phyloP scores from a whole-genome alignment of 2,329 filamentous ascomycete species.

The Pezicula rhizophila region DNA sequence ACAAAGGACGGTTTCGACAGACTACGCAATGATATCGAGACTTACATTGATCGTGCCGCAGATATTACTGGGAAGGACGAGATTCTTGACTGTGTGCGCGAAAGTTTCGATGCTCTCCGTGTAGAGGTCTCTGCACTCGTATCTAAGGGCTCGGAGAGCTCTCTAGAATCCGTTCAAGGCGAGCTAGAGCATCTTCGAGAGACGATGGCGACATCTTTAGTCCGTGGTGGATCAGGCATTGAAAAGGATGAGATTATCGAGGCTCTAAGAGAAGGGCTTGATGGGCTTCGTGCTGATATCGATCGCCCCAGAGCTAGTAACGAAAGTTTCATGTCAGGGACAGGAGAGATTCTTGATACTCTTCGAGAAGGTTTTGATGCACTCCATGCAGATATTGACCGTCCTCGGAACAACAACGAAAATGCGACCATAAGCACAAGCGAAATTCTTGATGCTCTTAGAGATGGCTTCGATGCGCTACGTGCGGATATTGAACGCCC shows the following conservation, averaged over 20 bases:
- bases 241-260: slow-evolving; percentile 64
- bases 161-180: slow-evolving; percentile 46
- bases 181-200: slow-evolving; percentile 58
- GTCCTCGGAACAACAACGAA: slow-evolving; percentile 18
- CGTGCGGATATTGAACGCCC: slow-evolving; percentile 63
- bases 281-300: slow-evolving; percentile 69
- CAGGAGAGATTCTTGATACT: slow-evolving; percentile 58
- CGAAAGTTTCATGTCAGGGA: slow-evolving; percentile 42
- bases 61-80: slow-evolving; percentile 70
- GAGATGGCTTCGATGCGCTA: slow-evolving; percentile 77
- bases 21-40: slow-evolving; percentile 73
- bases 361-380: slow-evolving; percentile 67
- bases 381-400: slow-evolving; percentile 67
- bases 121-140: slow-evolving; percentile 63
- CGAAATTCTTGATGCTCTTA: slow-evolving; percentile 63
- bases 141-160: slow-evolving; percentile 39
- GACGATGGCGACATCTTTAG: slow-evolving; percentile 44
- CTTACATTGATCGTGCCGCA: slow-evolving; percentile 67
- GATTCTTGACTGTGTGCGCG: slow-evolving; percentile 63
- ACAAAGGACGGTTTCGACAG: slow-evolving; percentile 82
- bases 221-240: slow-evolving; percentile 36
- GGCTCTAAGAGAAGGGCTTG: slow-evolving; percentile 61
- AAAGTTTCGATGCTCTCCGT: slow-evolving; percentile 60
- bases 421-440: slow-evolving; percentile 42
- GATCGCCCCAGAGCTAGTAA: slow-evolving; percentile 34